Conservation (phyloP, 495 filamentous ascomycete genomes). For the Tuber magnatum region DNA sequence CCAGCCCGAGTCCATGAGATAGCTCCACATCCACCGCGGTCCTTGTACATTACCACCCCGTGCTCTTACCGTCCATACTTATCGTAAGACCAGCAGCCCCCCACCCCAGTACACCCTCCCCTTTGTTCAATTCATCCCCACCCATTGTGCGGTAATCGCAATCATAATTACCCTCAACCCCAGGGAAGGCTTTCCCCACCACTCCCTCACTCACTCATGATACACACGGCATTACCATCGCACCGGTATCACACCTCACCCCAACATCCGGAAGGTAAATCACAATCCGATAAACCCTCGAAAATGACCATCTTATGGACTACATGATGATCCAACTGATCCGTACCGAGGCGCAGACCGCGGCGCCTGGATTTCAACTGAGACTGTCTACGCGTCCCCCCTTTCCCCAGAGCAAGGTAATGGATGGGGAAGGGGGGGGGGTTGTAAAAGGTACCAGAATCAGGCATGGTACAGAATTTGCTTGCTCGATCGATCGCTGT, state of each 20-base stretch:
- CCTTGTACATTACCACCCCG: too few relatives aligned
- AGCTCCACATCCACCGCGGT: neutral
- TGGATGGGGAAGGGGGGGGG: neutral
- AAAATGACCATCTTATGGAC: too few relatives aligned
- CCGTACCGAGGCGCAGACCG: neutral
- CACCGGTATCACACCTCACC: neutral
- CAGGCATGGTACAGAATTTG: neutral
- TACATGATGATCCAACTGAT: too few relatives aligned
- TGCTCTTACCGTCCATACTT: neutral
- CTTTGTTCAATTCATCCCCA: neutral
- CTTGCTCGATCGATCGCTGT: neutral
- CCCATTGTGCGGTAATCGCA: neutral
- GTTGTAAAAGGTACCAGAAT: neutral
- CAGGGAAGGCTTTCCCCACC: neutral
- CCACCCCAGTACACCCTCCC: neutral
- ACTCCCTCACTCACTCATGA: neutral
- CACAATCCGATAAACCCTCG: neutral
- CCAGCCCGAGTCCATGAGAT: neutral
- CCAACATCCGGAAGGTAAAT: neutral
- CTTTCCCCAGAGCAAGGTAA: neutral
- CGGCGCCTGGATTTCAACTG: neutral
- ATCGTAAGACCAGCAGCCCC: neutral
- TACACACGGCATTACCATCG: neutral
- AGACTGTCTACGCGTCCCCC: constrained; percentile 1
- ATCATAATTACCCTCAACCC: neutral